These are phyloP conservation scores for Lactifluus echinatus DNA, from an alignment of 768 basidiomycete genomes.

Conservation along the genomic window DNA sequence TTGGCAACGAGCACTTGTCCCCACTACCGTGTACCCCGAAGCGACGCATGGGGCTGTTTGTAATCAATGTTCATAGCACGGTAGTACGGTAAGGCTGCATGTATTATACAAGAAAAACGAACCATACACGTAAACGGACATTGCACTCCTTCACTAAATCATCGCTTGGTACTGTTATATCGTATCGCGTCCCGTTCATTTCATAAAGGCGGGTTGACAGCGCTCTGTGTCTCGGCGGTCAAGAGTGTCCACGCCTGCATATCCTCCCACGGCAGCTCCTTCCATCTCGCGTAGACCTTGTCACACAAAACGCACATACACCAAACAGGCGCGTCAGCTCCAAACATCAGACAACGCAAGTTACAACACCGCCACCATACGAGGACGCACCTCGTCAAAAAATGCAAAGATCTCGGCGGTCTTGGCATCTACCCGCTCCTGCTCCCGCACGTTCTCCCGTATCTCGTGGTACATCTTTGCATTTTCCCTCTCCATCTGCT, in stretches of 20 bases:
- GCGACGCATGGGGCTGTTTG: too few species aligned
- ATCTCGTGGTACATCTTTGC: constrained; percentile 37
- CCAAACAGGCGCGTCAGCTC: constrained; percentile 7
- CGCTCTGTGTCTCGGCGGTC: constrained; percentile 30
- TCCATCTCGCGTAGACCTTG: constrained; percentile 46
- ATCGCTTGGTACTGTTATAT: background rate
- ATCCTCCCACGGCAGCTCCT: constrained; percentile 50
- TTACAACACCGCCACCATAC: too few species aligned
- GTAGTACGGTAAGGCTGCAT: too few species aligned
- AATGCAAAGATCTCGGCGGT: constrained; percentile 41
- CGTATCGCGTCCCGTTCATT: background rate
- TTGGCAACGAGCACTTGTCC: too few species aligned
- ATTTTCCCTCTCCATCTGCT: constrained; percentile 55
- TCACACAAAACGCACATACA: background rate
- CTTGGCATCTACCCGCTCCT: constrained; percentile 39
- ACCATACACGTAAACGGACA: background rate
- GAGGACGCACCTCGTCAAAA: constrained; percentile 44
- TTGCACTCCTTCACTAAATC: too few species aligned
- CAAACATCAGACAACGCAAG: too few species aligned
- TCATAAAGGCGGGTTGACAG: constrained; percentile 4
- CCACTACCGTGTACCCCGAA: too few species aligned
- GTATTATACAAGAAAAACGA: background rate
- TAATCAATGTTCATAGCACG: too few species aligned
- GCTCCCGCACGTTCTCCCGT: constrained; percentile 39
- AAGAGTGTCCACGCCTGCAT: constrained; percentile 39